Evolutionary conservation across 306 rosid genomes (phyloP).

Genomic region (Senna siamea): DNA sequence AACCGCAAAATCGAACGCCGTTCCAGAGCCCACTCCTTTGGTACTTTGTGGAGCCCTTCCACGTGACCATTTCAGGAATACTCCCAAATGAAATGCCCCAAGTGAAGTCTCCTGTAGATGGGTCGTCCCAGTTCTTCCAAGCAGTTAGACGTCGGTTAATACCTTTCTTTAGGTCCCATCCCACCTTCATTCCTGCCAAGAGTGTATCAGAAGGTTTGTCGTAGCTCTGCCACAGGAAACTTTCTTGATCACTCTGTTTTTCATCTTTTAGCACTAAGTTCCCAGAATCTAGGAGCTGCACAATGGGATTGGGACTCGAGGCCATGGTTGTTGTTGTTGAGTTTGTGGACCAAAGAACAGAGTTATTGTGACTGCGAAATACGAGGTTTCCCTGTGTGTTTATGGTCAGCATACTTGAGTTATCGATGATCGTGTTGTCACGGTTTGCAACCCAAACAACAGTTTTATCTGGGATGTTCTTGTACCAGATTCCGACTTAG

Average conservation of each 20-base stretch:
- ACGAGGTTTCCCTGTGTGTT: constrained; percentile 27
- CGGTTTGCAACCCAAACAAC: constrained; percentile 62
- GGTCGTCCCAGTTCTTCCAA: constrained; percentile 60
- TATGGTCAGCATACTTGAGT: constrained; percentile 41
- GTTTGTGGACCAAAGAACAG: constrained; percentile 44
- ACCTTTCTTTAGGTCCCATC: constrained; percentile 48
- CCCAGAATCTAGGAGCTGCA: constrained; percentile 44
- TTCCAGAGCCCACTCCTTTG: constrained; percentile 57
- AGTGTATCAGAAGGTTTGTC: constrained; percentile 35
- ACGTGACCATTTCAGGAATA: constrained; percentile 39
- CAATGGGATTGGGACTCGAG: neutral
- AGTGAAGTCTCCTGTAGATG: constrained; percentile 47
- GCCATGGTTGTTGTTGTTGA: neutral
- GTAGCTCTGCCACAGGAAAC: constrained; percentile 49
- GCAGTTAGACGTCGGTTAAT: constrained; percentile 47
- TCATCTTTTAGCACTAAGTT: constrained; percentile 48
- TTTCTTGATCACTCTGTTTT: constrained; percentile 13
- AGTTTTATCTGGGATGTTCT: constrained; percentile 25
- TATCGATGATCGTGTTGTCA: constrained; percentile 41
- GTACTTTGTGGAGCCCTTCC: constrained; percentile 33
- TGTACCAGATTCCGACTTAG: constrained; percentile 14
- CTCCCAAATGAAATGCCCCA: constrained; percentile 25
- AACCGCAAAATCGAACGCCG: constrained; percentile 40
- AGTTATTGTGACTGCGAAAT: constrained; percentile 25
- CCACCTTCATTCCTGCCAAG: constrained; percentile 45